Evolutionary conservation across 164 flowering plant species (phyloP), one percentile per base, ranked within the genome.

Genomic region (Aristolochia californica): DNA sequence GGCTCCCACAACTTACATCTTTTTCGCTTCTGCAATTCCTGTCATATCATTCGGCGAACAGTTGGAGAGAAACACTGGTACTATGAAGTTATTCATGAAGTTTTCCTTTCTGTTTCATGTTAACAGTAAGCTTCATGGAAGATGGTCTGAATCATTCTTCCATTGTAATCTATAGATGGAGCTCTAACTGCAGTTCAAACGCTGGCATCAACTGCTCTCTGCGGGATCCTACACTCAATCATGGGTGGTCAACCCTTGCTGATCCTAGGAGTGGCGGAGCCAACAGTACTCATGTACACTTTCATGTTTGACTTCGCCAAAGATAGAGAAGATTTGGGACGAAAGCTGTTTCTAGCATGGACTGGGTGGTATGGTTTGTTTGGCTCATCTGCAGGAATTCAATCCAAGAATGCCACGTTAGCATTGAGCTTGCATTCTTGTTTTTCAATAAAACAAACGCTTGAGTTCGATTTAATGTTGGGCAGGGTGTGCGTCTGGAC

Each of bases 221-320:
- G 99, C 51, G 99, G 99, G 48, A 81, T 94, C 45, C 83, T 90
- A 61, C 99, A 94, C 72, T 94, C 99, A 0, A 71, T 94, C 27
- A 68, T 94, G 12, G 99, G 99, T 38, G 99, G 99, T 47, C 99
- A 94, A 66, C 97, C 99, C 14, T 72, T 94, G 73, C 77, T 94
- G 66, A 88, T 94, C 49, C 71, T 94, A 27, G 99, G 99, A 56
- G 99, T 94, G 59, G 97, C 99, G 13, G 99, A 94, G 75, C 99
- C 99, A 2, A 94, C 99, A 34, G 99, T 94, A 17, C 80, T 94
- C 20, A 94, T 94, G 99, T 94, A 90, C 74, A 86, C 96, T 0
- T 89, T 93, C 78, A 83, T 94, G 99, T 94, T 83, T 63, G 74
- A 78, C 70, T 94, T 94, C 66, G 96, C 87, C 13, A 89, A 87